phyloP scores from a whole-genome alignment of 345 rosid genomes.

The Eutrema japonicum region DNA sequence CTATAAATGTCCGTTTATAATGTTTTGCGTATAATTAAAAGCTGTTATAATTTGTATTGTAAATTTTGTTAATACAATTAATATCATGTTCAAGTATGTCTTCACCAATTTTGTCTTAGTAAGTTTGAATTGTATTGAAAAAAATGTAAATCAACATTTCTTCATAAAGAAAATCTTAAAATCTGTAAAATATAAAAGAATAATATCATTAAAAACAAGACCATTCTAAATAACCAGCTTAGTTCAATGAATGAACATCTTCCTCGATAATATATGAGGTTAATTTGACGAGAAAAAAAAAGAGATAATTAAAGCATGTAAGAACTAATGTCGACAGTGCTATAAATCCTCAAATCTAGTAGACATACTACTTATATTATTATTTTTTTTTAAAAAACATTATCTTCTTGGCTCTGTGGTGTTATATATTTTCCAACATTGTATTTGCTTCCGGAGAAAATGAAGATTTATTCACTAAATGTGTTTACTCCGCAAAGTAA shows the following conservation, averaged over 20 bases:
- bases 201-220: background rate
- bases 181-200: background rate
- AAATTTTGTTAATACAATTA: background rate
- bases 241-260: constrained; percentile 34
- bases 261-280: constrained; percentile 31
- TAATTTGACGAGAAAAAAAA: background rate
- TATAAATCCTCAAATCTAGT: constrained; percentile 36
- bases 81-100: background rate
- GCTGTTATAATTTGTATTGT: background rate
- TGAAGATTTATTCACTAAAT: constrained; percentile 22
- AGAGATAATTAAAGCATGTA: constrained; percentile 17
- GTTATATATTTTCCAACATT: background rate
- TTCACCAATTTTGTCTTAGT: background rate
- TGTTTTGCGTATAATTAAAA: background rate
- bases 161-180: background rate
- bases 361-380: constrained; percentile 17
- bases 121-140: background rate
- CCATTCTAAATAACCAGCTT: background rate
- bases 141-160: background rate
- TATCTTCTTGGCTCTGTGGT: constrained; percentile 30
- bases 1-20: background rate
- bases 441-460: constrained; percentile 22
- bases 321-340: constrained; percentile 38
- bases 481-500: constrained; percentile 46
- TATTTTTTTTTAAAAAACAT: background rate